Evolutionary conservation across 1,284 basidiomycete genomes (phyloP), one percentile per base, ranked within the genome.

Genomic region (Malassezia restricta): DNA sequence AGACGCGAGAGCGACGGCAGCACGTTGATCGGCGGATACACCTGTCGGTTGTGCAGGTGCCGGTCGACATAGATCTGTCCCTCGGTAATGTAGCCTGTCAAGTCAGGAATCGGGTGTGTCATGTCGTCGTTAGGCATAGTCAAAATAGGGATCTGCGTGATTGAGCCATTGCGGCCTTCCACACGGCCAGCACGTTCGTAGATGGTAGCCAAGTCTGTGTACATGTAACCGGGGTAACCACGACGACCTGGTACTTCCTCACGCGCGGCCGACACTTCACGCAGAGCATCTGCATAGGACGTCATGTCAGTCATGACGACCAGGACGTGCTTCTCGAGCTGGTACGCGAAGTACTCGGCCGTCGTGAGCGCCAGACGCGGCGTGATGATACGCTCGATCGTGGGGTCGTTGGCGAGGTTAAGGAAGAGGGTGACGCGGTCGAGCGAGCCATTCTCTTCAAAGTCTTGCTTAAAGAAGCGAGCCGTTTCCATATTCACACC

Each of bases 401-500:
- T 99, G 7, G 47, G 47, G 76, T 99, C 94, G 73, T 96, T 98
- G 45, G 94, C 94, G 71, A 98, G 78, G 78, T 99, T 99, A 75
- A 99, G 81, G 84, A 98, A 99, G 58, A 99, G 80, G 6, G 94
- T 98, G 49, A 95, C 90, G 71, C 94, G 86, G 77, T 96, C 91
- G 62, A 98, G 81, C 79, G 86, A 87, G 46, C 94, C 94, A 73
- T 95, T 96, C 74, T 95, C 92, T 76, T 98, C 91, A 75, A 98
- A 98, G 78, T 98, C 94, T 75, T 95, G 88, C 77, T 94, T 92
- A 85, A 99, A 99, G 81, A 96, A 99, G 49, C 94, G 83, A 30
- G 94, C 94, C 7, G 94, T 98, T 77, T 98, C 94, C 90, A 96
- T 94, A 79, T 99, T 99, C 68, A 94, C 94, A 82, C 94, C 94